Evolutionary conservation across 1,139 yeast species (phyloP).

Genomic region (Sugiyamaella xylanicola): DNA sequence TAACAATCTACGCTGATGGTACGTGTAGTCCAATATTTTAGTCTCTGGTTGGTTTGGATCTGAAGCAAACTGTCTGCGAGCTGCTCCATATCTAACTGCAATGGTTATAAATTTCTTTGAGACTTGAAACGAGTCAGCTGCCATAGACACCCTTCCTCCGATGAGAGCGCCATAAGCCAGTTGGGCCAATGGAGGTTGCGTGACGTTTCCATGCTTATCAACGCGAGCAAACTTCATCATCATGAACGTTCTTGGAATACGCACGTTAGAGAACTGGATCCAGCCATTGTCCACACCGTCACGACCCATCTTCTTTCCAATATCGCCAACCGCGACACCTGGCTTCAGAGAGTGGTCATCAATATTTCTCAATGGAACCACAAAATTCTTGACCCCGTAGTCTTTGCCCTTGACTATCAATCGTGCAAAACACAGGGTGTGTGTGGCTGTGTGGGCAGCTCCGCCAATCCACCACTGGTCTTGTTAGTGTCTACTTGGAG

Average conservation of each 20-base stretch:
- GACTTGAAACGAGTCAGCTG: conserved; percentile 76
- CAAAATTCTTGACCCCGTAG: conserved; percentile 87
- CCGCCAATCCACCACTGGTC: conserved; percentile 97
- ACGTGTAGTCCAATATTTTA: conserved; percentile 70
- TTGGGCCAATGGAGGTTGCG: conserved; percentile 74
- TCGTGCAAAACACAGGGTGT: conserved; percentile 78
- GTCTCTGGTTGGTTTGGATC: conserved; percentile 44
- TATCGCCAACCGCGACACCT: conserved; percentile 84
- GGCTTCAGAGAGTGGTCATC: conserved; percentile 66
- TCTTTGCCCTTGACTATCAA: conserved; percentile 79
- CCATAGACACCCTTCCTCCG: conserved; percentile 91
- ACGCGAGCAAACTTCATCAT: conserved; percentile 79
- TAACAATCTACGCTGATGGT: conserved; percentile 82
- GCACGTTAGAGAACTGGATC: conserved; percentile 83
- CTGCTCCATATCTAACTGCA: conserved; percentile 86
- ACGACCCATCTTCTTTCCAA: conserved; percentile 93
- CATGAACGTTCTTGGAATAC: conserved; percentile 83
- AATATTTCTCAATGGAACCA: conserved; percentile 81
- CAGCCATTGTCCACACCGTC: conserved; percentile 82
- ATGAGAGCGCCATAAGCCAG: conserved; percentile 83
- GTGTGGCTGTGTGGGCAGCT: conserved; percentile 92
- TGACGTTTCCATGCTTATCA: conserved; percentile 66
- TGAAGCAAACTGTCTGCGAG: conserved; percentile 81
- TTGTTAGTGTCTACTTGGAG: conserved; percentile 47
- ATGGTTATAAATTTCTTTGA: conserved; percentile 80